A percentile compares a stretch with the other conserved stretches of the same genome.
Evolutionary conservation across 768 basidiomycete genomes (phyloP).

Genomic region (Antrodiella citrinella): DNA sequence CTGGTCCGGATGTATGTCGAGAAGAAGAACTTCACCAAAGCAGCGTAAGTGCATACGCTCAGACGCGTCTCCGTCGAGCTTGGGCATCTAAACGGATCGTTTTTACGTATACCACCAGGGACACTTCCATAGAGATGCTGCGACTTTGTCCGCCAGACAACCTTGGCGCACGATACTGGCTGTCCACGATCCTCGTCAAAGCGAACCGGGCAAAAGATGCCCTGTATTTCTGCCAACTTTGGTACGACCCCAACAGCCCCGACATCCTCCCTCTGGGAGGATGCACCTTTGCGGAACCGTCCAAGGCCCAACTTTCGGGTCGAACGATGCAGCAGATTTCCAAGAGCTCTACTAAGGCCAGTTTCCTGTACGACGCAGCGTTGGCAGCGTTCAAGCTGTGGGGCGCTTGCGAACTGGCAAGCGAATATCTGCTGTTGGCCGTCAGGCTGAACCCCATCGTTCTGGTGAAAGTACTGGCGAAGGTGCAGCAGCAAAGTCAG

Average conservation of each 20-base stretch:
- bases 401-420: constrained; percentile 30
- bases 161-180: constrained; percentile 28
- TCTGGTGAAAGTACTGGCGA: constrained; percentile 31
- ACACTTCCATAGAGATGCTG: constrained; percentile 33
- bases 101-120: constrained; percentile 15
- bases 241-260: constrained; percentile 17
- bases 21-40: constrained; percentile 23
- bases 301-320: constrained; percentile 2
- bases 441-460: constrained; percentile 27
- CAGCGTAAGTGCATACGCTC: constrained; percentile 22
- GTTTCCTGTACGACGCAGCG: constrained; percentile 29
- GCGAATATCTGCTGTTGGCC: constrained; percentile 32
- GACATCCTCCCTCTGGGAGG: constrained; percentile 13
- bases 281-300: constrained; percentile 13
- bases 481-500: constrained; percentile 29
- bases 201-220: constrained; percentile 28
- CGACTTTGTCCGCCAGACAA: constrained; percentile 37
- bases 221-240: constrained; percentile 31
- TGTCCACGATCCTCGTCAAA: constrained; percentile 30
- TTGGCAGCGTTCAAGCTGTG: constrained; percentile 33
- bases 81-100: neutral
- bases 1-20: constrained; percentile 29
- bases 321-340: constrained; percentile 7
- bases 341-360: constrained; percentile 7
- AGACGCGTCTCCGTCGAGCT: neutral